A percentile compares a stretch with the other conserved stretches of the same genome.
Evolutionary conservation across 2,329 filamentous ascomycete genomes (phyloP).

Genomic region (Clarireedia homoeocarpa): DNA sequence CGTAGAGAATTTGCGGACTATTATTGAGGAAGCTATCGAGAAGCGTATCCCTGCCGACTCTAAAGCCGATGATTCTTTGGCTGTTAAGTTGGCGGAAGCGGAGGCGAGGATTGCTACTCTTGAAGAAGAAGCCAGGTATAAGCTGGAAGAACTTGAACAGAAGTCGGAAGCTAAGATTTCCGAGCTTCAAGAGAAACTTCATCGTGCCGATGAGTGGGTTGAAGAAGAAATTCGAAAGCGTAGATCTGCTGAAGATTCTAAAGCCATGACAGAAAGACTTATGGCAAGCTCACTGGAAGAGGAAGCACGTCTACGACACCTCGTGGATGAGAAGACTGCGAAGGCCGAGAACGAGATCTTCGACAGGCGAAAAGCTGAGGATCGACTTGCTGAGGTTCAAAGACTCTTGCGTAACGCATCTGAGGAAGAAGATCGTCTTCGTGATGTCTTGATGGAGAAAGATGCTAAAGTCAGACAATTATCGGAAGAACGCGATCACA

Average conservation of each 20-base stretch:
- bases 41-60: conserved; percentile 46
- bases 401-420: conserved; percentile 59
- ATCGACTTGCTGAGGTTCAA: conserved; percentile 65
- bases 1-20: conserved; percentile 48
- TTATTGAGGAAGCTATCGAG: conserved; percentile 56
- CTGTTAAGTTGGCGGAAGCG: conserved; percentile 11
- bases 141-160: conserved; percentile 35
- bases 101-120: conserved; percentile 41
- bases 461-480: conserved; percentile 59
- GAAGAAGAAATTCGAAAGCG: conserved; percentile 56
- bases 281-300: conserved; percentile 61
- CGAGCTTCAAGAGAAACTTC: conserved; percentile 43
- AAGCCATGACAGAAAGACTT: conserved; percentile 34
- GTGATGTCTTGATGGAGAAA: conserved; percentile 59
- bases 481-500: conserved; percentile 61
- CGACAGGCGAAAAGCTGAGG: conserved; percentile 59
- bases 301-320: conserved; percentile 56
- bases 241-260: conserved; percentile 65
- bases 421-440: conserved; percentile 64
- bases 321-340: conserved; percentile 49
- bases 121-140: conserved; percentile 49
- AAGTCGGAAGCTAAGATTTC: not conserved
- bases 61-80: conserved; percentile 33
- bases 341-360: conserved; percentile 57
- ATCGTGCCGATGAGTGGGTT: conserved; percentile 52